Conservation (phyloP, 352 stramenopile species). For the Globisporangium nagaii region DNA sequence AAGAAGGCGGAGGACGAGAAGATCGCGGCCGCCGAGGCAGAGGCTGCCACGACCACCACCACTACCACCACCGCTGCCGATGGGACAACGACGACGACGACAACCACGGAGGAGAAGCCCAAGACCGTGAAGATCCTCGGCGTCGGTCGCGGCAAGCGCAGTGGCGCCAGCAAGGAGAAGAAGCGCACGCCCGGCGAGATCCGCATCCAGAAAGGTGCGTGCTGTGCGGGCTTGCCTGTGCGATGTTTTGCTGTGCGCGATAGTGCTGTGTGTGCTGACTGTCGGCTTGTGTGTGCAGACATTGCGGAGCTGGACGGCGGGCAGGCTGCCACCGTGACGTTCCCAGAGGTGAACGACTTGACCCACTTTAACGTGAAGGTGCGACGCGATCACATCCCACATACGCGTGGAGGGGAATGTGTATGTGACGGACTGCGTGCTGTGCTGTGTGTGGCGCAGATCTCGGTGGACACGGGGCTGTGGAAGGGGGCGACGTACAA, state of each 20-base stretch:
- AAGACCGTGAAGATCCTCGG: slow-evolving; percentile 83
- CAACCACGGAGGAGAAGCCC: slow-evolving; percentile 31
- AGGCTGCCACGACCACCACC: slow-evolving; percentile 5
- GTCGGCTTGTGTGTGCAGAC: slow-evolving; percentile 46
- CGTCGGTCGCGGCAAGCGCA: slow-evolving; percentile 72
- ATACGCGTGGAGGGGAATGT: background rate
- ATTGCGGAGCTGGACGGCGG: slow-evolving; percentile 98
- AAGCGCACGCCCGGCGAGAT: slow-evolving; percentile 96
- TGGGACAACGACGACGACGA: background rate
- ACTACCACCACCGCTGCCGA: slow-evolving; percentile 10
- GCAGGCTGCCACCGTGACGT: slow-evolving; percentile 93
- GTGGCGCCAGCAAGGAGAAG: slow-evolving; percentile 73
- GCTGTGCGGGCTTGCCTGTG: background rate
- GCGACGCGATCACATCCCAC: background rate
- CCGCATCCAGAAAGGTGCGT: slow-evolving; percentile 96
- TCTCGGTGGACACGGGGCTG: slow-evolving; percentile 93
- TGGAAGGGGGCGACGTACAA: slow-evolving; percentile 97
- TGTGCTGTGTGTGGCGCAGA: slow-evolving; percentile 34
- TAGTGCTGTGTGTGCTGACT: background rate
- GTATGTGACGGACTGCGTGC: background rate
- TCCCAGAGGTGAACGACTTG: slow-evolving; percentile 97
- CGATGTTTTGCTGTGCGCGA: background rate
- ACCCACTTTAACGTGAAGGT: slow-evolving; percentile 90
- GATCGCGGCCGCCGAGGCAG: slow-evolving; percentile 17
- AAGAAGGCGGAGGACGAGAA: slow-evolving; percentile 80